Evolutionary conservation across 768 basidiomycete genomes (phyloP).

Genomic region (Piloderma croceum): DNA sequence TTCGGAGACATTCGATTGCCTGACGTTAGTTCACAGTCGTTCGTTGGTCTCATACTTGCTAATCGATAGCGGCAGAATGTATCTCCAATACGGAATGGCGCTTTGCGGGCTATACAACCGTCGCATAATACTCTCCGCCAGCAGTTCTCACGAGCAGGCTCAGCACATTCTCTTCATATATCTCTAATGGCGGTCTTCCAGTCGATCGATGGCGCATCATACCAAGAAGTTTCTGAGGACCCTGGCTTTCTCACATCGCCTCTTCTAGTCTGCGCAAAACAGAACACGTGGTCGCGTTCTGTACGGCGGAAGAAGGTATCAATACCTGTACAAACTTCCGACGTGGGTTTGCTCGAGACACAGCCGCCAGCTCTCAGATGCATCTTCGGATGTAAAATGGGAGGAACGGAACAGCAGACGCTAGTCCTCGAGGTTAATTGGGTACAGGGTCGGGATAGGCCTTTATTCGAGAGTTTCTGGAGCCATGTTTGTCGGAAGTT

Average conservation of each 20-base stretch:
- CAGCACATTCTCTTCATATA: slow-evolving; percentile 10
- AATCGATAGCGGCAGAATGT: background rate
- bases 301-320: slow-evolving; percentile 46
- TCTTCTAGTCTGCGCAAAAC: slow-evolving; percentile 23
- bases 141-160: slow-evolving; percentile 17
- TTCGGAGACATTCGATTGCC: slow-evolving; percentile 58
- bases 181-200: slow-evolving; percentile 27
- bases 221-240: background rate
- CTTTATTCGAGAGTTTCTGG: slow-evolving; percentile 60
- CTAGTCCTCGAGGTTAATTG: slow-evolving; percentile 48
- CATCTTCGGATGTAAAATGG: slow-evolving; percentile 9
- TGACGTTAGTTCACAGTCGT: slow-evolving; percentile 52
- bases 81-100: slow-evolving; percentile 22
- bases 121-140: slow-evolving; percentile 51
- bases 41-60: background rate
- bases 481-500: slow-evolving; percentile 60
- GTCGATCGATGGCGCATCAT: slow-evolving; percentile 9
- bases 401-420: background rate
- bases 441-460: slow-evolving; percentile 53
- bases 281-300: slow-evolving; percentile 66
- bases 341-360: slow-evolving; percentile 4
- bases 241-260: slow-evolving; percentile 6
- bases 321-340: too few relatives aligned
- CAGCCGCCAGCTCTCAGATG: slow-evolving; percentile 14
- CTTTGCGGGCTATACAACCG: slow-evolving; percentile 52